Evolutionary conservation across 768 basidiomycete genomes (phyloP).

Genomic region (Xanthoconium stramineum): DNA sequence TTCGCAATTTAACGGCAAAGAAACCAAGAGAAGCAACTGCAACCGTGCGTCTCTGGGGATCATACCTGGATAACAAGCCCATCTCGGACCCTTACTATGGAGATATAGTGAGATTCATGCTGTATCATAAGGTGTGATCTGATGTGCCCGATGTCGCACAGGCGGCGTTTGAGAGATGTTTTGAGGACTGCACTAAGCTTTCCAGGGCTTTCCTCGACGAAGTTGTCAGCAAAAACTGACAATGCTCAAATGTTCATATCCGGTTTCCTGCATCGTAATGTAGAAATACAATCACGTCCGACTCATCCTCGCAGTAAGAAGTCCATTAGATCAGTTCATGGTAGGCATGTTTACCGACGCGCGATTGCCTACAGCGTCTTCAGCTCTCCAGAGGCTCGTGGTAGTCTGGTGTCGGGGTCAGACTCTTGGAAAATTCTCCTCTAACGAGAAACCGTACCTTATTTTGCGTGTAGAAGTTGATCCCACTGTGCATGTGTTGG

Average conservation of each 20-base stretch:
- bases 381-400: conserved; percentile 89
- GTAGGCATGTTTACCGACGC: conserved; percentile 90
- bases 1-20: conserved; percentile 55
- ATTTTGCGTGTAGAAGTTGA: conserved; percentile 96
- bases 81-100: conserved; percentile 89
- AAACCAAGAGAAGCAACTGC: conserved; percentile 56
- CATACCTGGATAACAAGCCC: conserved; percentile 63
- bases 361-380: conserved; percentile 73
- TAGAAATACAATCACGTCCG: conserved; percentile 5
- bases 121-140: not conserved
- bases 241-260: not conserved
- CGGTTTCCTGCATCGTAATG: not conserved
- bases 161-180: conserved; percentile 76
- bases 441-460: conserved; percentile 50
- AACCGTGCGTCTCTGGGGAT: conserved; percentile 74
- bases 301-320: not conserved
- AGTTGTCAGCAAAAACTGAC: conserved; percentile 37
- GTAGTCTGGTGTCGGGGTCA: conserved; percentile 59
- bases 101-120: conserved; percentile 44
- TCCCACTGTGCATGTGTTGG: conserved; percentile 47
- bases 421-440: not conserved
- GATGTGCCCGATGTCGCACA: conserved; percentile 23
- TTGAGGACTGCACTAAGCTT: conserved; percentile 68
- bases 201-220: conserved; percentile 80
- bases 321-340: conserved; percentile 36